Evolutionary conservation across 305 asterid genomes (phyloP), one percentile per base, ranked within the genome.

Genomic region (Fraxinus paxiana): DNA sequence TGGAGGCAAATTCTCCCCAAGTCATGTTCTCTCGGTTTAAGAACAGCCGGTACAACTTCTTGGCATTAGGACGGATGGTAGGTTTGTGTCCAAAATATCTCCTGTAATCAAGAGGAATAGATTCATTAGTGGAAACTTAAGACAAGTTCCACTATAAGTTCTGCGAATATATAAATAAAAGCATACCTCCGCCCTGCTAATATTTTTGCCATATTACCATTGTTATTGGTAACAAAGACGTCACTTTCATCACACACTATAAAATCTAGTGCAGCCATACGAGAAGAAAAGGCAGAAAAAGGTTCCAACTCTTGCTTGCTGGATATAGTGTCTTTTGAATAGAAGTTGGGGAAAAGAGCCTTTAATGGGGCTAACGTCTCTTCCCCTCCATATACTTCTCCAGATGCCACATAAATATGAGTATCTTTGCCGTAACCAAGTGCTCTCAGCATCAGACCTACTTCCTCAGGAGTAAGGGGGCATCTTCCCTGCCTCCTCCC

Each of bases 11-110:
- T 85, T 88, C 94, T 77, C 89, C 95, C 89, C 92, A 92, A 17
- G 97, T 92, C 91, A 88, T 89, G 83, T 96, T 94, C 61, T 91
- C 59, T 79, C 94, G 90, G 84, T 82, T 90, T 43, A 84, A 74
- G 87, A 91, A 94, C 79, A 94, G 80, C 80, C 87, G 84, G 81
- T 91, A 88, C 84, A 96, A 70, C 54, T 91, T 96, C 85, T 96
- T 96, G 35, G 97, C 92, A 87, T 96, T 96, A 48, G 99, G 98
- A 37, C 99, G 98, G 80, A 96, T 90, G 1, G 99, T 94, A 20
- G 97, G 97, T 80, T 94, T 96, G 90, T 96, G 99, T 34, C 98
- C 98, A 84, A 96, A 92, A 87, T 92, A 96, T 88, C 99, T 92
- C 97, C 99, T 96, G 90, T 80, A 82, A 34, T 65, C 83, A 78